Evolutionary conservation across 192 early-diverging fungal species (phyloP), one percentile per base, ranked within the genome.

Genomic region (Podila epigama): DNA sequence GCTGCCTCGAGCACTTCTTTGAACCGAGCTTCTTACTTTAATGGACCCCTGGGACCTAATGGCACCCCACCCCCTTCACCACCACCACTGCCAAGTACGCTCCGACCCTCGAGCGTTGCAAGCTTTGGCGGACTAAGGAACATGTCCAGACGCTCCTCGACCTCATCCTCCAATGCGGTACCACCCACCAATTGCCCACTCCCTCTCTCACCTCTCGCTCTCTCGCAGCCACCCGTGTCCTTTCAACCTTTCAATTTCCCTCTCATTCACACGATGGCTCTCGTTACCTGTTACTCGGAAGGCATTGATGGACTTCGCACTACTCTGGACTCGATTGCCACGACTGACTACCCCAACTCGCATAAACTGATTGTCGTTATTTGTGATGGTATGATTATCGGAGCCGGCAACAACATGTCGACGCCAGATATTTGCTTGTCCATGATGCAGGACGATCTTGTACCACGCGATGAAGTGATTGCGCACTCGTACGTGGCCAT

Each of bases 201-300:
- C 37, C 80, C 61, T 34, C 18, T 63, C 11, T 62, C 65, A 25
- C 67, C 73, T 15, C 57, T 66, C 54, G 37, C 34, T 11, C 54
- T 73, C 42, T 48, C 63, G 34, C 44, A 65, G 81, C 63, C 82
- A 58, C 75, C 85, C 63, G 83, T 82, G 2, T 79, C 81, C 20
- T 86, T 83, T 67, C 85, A 86, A 63, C 82, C 85, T 51, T 92
- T 83, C 60, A 84, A 86, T 41, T 86, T 84, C 44, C 72, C 67
- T 35, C 40, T 84, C n/a, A 75, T 79, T 4, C 82, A 88, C 63
- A 89, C 89, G 2, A 79, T 96, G 54, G 85, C 93, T 41, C 79
- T 97, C 40, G 93, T 98, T 2, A 93, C 95, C 2, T 94, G 92
- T 72, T 98, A 98, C 75, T 97, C 95, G 32, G 96, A 98, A 79